Evolutionary conservation across 2,329 filamentous ascomycete species (phyloP).

Genomic region (Microdochium nivale): DNA sequence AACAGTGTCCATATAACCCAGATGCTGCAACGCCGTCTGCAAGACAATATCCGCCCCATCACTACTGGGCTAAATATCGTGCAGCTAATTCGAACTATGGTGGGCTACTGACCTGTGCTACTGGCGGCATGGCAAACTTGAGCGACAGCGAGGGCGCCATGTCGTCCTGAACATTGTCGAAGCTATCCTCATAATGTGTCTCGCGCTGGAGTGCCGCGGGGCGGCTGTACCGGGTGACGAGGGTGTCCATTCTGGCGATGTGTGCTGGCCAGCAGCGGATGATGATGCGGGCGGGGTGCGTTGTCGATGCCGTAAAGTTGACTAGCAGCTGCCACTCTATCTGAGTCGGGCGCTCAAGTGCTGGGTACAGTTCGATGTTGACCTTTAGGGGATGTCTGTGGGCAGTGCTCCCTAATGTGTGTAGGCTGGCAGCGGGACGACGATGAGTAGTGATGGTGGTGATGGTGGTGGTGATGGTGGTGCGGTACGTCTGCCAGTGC

Average conservation of each 20-base stretch:
- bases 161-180: slow-evolving; percentile 64
- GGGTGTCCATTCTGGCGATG: slow-evolving; percentile 65
- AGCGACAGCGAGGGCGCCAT: slow-evolving; percentile 70
- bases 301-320: not conserved
- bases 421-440: slow-evolving; percentile 1
- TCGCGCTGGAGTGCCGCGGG: slow-evolving; percentile 66
- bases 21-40: no score
- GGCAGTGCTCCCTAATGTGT: no score
- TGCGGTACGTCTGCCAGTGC: not conserved
- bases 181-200: slow-evolving; percentile 61
- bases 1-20: not conserved
- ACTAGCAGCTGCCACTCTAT: not conserved
- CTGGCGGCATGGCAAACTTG: slow-evolving; percentile 90
- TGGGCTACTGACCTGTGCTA: slow-evolving; percentile 64
- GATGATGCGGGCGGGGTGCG: not conserved
- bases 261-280: not conserved
- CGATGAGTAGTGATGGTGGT: not conserved
- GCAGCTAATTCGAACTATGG: not conserved
- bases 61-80: not conserved
- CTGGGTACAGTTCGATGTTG: not conserved
- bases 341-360: not conserved
- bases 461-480: not conserved
- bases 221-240: slow-evolving; percentile 86
- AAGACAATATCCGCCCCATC: not conserved
- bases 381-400: not conserved